Evolutionary conservation across 2,329 filamentous ascomycete genomes (phyloP).

Genomic region (Pseudocercospora fijiensis): DNA sequence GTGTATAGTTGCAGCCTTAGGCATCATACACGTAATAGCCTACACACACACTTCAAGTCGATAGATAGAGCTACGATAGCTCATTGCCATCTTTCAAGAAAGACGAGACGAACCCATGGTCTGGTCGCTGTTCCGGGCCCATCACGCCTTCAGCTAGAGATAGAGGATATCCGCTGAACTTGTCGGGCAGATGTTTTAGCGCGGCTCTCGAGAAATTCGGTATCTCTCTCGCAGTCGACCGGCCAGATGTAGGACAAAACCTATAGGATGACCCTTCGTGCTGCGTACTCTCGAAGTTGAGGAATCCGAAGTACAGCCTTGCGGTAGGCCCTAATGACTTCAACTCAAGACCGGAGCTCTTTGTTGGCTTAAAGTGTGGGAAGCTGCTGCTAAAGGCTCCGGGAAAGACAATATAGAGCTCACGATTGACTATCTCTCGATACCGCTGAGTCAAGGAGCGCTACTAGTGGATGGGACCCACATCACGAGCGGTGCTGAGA

Average conservation of each 20-base stretch:
- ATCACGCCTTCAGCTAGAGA: conserved; percentile 7
- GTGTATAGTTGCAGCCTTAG: no score
- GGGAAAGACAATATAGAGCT: conserved; percentile 11
- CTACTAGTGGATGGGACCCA: conserved; percentile 9
- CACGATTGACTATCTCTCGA: conserved; percentile 2
- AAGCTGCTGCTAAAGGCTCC: conserved; percentile 1
- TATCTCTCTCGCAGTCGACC: conserved; percentile 57
- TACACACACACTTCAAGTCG: no score
- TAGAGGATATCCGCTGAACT: conserved; percentile 25
- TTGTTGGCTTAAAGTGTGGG: conserved; percentile 7
- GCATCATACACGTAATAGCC: no score
- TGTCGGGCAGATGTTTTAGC: conserved; percentile 58
- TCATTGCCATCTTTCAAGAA: conserved; percentile 27
- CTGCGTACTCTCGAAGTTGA: conserved; percentile 28
- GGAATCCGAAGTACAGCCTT: conserved; percentile 29
- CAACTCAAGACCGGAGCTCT: conserved; percentile 6
- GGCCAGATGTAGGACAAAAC: conserved; percentile 62
- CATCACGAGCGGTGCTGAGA: conserved; percentile 13
- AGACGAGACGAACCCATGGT: conserved; percentile 11
- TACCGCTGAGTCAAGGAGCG: neutral
- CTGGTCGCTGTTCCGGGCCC: conserved; percentile 6
- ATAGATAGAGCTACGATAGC: conserved; percentile 31
- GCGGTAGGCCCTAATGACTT: conserved; percentile 11
- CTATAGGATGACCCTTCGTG: conserved; percentile 54
- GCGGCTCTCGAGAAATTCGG: conserved; percentile 54